Evolutionary conservation across 1,284 basidiomycete genomes (phyloP).

Genomic region (Quambalaria eucalypti): DNA sequence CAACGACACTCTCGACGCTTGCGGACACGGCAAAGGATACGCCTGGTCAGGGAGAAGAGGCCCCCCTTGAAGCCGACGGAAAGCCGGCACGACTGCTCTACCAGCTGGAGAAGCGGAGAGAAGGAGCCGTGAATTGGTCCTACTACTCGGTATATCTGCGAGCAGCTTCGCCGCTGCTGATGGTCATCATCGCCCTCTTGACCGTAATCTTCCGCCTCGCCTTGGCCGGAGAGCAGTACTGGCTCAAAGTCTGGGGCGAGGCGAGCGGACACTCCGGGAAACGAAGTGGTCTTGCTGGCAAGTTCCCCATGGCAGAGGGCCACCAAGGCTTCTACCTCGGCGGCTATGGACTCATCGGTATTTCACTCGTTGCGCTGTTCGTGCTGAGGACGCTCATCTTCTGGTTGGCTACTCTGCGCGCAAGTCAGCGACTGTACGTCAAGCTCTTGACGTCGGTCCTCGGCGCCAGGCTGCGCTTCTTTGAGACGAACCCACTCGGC

Average conservation of each 20-base stretch:
- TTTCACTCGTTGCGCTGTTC: slow-evolving; percentile 19
- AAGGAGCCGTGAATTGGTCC: slow-evolving; percentile 22
- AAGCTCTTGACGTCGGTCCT: slow-evolving; percentile 31
- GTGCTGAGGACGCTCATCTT: slow-evolving; percentile 15
- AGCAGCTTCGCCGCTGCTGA: slow-evolving; percentile 10
- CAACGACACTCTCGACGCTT: not conserved
- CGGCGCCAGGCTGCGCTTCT: slow-evolving; percentile 33
- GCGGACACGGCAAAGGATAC: not conserved
- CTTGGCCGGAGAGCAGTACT: slow-evolving; percentile 24
- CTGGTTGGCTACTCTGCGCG: slow-evolving; percentile 17
- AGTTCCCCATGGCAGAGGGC: slow-evolving; percentile 12
- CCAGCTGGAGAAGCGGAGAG: slow-evolving; percentile 22
- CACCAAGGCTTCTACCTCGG: slow-evolving; percentile 16
- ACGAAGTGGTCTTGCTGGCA: not conserved
- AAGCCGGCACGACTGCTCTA: slow-evolving; percentile 20
- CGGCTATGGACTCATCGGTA: slow-evolving; percentile 17
- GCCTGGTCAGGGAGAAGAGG: too few species aligned
- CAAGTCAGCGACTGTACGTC: slow-evolving; percentile 27
- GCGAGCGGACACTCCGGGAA: slow-evolving; percentile 8
- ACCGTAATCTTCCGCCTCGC: slow-evolving; percentile 15
- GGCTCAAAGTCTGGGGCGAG: slow-evolving; percentile 38
- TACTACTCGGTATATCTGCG: slow-evolving; percentile 24
- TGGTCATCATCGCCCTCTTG: slow-evolving; percentile 13
- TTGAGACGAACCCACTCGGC: slow-evolving; percentile 38
- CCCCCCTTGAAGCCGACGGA: too few species aligned